A percentile compares a stretch with the other conserved stretches of the same genome.
phyloP scores from a whole-genome alignment of 1,139 yeast genomes.

The Ogataea hybrid region DNA sequence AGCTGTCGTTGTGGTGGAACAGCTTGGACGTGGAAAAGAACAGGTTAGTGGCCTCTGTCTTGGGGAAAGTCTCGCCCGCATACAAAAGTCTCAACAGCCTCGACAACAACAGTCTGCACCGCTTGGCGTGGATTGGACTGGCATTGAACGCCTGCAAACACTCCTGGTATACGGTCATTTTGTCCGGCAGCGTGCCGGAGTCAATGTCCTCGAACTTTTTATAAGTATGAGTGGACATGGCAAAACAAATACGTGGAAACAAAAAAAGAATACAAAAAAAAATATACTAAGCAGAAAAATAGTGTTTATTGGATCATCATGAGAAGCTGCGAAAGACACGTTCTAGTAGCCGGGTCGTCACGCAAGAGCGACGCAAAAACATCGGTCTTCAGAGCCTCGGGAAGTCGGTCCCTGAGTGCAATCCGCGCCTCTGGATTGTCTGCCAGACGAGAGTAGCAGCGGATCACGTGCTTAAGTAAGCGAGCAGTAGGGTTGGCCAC shows the following conservation, averaged over 20 bases:
- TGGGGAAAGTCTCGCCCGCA: slow-evolving; percentile 84
- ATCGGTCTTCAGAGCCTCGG: slow-evolving; percentile 88
- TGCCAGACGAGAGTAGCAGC: slow-evolving; percentile 87
- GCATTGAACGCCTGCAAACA: slow-evolving; percentile 92
- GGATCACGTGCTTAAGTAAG: slow-evolving; percentile 85
- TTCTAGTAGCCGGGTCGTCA: slow-evolving; percentile 86
- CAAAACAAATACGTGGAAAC: slow-evolving; percentile 12
- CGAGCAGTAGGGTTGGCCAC: slow-evolving; percentile 71
- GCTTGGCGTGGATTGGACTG: slow-evolving; percentile 83
- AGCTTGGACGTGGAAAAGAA: slow-evolving; percentile 93
- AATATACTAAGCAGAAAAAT: background rate
- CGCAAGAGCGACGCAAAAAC: slow-evolving; percentile 76
- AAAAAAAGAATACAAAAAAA: slow-evolving; percentile 7
- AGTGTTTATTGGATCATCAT: slow-evolving; percentile 47
- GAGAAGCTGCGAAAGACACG: slow-evolving; percentile 81
- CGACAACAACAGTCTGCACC: slow-evolving; percentile 78
- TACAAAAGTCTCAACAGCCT: slow-evolving; percentile 69
- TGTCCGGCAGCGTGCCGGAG: slow-evolving; percentile 71
- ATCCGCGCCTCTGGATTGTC: slow-evolving; percentile 91
- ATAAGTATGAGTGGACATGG: slow-evolving; percentile 77
- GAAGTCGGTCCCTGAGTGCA: slow-evolving; percentile 79
- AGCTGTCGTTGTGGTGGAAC: slow-evolving; percentile 88
- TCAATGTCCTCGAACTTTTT: slow-evolving; percentile 81
- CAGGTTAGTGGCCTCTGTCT: slow-evolving; percentile 85
- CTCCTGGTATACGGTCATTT: slow-evolving; percentile 97